A percentile compares a stretch with the other conserved stretches of the same genome.
Evolutionary conservation across 805 yeast species (phyloP).

Genomic region (Hanseniaspora mollemarum): DNA sequence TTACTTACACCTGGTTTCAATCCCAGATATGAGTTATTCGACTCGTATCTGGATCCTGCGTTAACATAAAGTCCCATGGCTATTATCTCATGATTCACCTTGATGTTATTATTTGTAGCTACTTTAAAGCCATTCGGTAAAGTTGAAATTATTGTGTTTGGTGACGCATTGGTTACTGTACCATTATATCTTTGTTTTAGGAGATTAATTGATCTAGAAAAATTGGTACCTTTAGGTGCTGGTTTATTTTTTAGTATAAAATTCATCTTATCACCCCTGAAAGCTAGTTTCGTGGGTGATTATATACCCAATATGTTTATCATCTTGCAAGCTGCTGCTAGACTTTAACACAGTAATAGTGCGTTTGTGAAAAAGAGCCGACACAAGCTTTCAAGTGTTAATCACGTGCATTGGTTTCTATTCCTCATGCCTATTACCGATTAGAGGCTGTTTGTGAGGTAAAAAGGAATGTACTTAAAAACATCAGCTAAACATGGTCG

Average conservation of each 20-base stretch:
- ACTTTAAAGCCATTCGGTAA: constrained; percentile 69
- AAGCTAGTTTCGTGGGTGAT: no score
- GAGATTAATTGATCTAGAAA: background rate
- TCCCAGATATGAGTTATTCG: constrained; percentile 24
- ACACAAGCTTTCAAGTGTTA: no score
- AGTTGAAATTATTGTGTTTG: constrained; percentile 27
- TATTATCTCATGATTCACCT: constrained; percentile 52
- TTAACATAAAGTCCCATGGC: constrained; percentile 81
- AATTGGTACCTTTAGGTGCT: background rate
- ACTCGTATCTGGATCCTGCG: constrained; percentile 84
- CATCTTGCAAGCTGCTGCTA: no score
- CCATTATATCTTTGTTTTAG: constrained; percentile 16
- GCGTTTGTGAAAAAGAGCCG: no score
- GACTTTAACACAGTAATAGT: no score
- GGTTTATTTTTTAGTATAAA: constrained; percentile 11
- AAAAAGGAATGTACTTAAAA: no score
- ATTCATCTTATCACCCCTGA: no score
- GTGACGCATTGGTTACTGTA: background rate
- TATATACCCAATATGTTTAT: no score
- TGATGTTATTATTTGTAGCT: constrained; percentile 75
- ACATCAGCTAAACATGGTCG: no score
- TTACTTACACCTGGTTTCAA: constrained; percentile 67
- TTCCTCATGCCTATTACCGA: no score
- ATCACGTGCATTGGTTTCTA: no score
- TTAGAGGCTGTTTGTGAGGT: no score